Percentiles rank a stretch among this genome's conserved stretches.
Evolutionary conservation across 176 grass and related monocot species (phyloP).

Genomic region (Bothriochloa decipiens): DNA sequence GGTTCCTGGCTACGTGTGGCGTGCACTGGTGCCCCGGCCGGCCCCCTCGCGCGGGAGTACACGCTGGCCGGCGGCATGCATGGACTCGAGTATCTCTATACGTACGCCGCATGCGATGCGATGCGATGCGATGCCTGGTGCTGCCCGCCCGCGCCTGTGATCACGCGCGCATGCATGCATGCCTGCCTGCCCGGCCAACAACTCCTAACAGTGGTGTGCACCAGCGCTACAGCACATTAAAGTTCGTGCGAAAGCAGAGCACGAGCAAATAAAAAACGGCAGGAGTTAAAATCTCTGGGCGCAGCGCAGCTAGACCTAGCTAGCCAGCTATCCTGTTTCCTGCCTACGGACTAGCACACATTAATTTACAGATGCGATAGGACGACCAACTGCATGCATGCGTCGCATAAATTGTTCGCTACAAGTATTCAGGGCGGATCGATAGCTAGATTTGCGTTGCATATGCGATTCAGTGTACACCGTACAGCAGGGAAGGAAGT

Average conservation of each 20-base stretch:
- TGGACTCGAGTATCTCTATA: background rate
- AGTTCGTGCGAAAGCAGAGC: background rate
- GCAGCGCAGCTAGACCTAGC: background rate
- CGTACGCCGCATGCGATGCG: background rate
- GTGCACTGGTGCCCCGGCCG: too few relatives aligned
- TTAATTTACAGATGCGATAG: background rate
- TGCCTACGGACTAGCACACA: background rate
- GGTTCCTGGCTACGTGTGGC: background rate
- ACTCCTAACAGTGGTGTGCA: conserved; percentile 11
- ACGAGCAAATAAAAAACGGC: conserved; percentile 11
- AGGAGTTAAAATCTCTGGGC: background rate
- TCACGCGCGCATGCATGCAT: too few relatives aligned
- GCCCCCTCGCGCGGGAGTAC: too few relatives aligned
- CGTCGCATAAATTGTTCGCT: background rate
- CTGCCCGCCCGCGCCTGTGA: too few relatives aligned
- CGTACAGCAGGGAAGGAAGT: too few relatives aligned
- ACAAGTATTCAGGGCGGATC: too few relatives aligned
- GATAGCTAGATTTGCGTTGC: too few relatives aligned
- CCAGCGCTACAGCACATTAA: background rate
- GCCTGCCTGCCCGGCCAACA: background rate
- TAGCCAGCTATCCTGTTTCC: background rate
- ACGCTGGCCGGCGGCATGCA: background rate
- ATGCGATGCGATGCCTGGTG: background rate
- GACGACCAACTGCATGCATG: background rate
- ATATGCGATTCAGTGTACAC: background rate